Evolutionary conservation across 2,329 filamentous ascomycete species (phyloP).

Genomic region (Zelopaecilomyces penicillatus): DNA sequence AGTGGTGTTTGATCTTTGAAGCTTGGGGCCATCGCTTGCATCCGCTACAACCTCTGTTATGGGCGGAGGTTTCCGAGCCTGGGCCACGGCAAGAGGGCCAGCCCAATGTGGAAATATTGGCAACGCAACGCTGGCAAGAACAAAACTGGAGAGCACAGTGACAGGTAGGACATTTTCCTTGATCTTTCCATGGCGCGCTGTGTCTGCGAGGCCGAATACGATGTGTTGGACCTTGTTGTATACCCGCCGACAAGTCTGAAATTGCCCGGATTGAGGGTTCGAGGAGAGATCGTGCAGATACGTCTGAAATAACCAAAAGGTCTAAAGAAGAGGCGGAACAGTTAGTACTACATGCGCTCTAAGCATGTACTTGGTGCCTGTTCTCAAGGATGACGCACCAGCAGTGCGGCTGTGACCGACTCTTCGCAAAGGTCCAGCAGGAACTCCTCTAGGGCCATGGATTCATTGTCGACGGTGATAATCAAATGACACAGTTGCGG

Average conservation of each 20-base stretch:
- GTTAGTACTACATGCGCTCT: slow-evolving; percentile 3
- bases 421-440: slow-evolving; percentile 79
- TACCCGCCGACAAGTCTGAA: slow-evolving; percentile 73
- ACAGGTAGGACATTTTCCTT: slow-evolving; percentile 75
- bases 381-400: slow-evolving; percentile 47
- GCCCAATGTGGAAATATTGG: slow-evolving; percentile 71
- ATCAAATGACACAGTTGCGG: slow-evolving; percentile 81
- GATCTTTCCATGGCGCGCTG: slow-evolving; percentile 62
- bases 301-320: slow-evolving; percentile 85
- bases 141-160: slow-evolving; percentile 71
- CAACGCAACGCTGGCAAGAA: slow-evolving; percentile 66
- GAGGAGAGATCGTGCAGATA: slow-evolving; percentile 73
- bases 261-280: slow-evolving; percentile 67
- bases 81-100: slow-evolving; percentile 71
- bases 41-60: slow-evolving; percentile 20
- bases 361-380: not conserved
- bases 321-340: slow-evolving; percentile 42
- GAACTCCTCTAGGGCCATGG: slow-evolving; percentile 84
- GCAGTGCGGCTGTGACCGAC: slow-evolving; percentile 72
- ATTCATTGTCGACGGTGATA: slow-evolving; percentile 83
- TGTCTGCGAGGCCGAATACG: slow-evolving; percentile 70
- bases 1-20: slow-evolving; percentile 63
- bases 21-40: slow-evolving; percentile 36
- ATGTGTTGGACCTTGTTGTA: slow-evolving; percentile 87
- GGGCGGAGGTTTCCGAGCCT: slow-evolving; percentile 64